Base-by-base conservation (phyloP, 2,329 filamentous ascomycete genomes). In the Exophiala phaeomuriformis region DNA sequence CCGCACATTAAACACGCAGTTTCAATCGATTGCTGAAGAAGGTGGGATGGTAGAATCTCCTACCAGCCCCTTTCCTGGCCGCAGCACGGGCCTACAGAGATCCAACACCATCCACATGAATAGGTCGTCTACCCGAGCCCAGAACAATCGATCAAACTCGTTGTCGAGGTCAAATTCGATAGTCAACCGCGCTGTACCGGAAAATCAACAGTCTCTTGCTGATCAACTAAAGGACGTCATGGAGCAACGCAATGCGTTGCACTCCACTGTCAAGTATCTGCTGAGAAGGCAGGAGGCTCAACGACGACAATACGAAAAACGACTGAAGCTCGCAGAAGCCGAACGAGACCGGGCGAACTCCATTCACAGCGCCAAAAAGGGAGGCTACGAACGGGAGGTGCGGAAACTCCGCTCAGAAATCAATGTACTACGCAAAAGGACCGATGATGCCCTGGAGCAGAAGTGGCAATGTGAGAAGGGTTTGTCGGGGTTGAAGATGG, bases 401-500 rank as follows among this genome's bases (percentile, higher is more conserved):
- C 77, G 79, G 1, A 84, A 79, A 57, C 76, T 97, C 41, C 84
- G 90, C 55, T 83, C 85, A 28, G 93, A 98, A 67, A 86, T 98
- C 58, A 88, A 86, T 48, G 80, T 85, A 10, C 77, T 98, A 52
- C 84, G 93, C 41, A 85, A 85, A 57, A 83, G 93, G 50, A 91
- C 91, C 31, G 91, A 98, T 64, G 91, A 97, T 60, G 91, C 91
- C 10, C 79, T 97, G 9, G 89, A 95, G 66, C 88, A 95, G 65
- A 97, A 97, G 71, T 97, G 88, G 85, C 86, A 94, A 67, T 91
- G 90, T 57, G 91, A 96, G 71, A 94, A 94, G 71, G 89, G 89
- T 12, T 75, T 97, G 1, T 80, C 82, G 49, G 89, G 90, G 51
- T 74, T 97, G 52, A 95, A 95, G 73, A 96, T 95, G 86, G 91